These are phyloP conservation scores for Prinsepia uniflora DNA, from an alignment of 306 rosid genomes.

Conservation along the genomic window DNA sequence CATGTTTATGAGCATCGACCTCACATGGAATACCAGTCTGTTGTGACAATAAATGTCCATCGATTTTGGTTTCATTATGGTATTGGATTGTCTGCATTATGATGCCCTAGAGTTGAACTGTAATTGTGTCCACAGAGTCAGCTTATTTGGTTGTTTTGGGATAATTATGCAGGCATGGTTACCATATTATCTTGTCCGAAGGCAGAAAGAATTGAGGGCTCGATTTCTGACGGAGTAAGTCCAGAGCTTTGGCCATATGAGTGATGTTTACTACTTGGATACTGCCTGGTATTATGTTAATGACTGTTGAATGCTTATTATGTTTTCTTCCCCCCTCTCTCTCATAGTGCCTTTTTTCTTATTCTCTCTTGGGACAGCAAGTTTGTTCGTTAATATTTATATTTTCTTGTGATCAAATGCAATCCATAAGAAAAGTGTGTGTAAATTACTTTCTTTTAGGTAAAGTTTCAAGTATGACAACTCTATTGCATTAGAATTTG, in stretches of 20 bases:
- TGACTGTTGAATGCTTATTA: neutral
- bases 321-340: neutral
- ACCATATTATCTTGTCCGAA: conserved; percentile 82
- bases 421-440: neutral
- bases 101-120: neutral
- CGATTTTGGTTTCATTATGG: neutral
- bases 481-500: neutral
- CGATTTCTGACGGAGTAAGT: conserved; percentile 6
- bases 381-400: conserved; percentile 1
- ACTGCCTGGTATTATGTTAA: neutral
- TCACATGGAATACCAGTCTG: no score
- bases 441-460: neutral
- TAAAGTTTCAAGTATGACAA: neutral
- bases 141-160: conserved; percentile 7
- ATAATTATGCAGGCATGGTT: conserved; percentile 77
- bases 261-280: conserved; percentile 5
- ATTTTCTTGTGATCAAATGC: neutral
- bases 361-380: neutral
- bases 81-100: neutral
- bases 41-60: neutral
- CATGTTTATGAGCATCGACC: no score
- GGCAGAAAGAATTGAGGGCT: conserved; percentile 67
- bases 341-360: neutral
- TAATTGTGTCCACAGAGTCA: conserved; percentile 2
- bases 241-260: conserved; percentile 8